A percentile compares a stretch with the other conserved stretches of the same genome.
phyloP scores from a whole-genome alignment of 129 eudicot species.

The Smallanthus sonchifolius region DNA sequence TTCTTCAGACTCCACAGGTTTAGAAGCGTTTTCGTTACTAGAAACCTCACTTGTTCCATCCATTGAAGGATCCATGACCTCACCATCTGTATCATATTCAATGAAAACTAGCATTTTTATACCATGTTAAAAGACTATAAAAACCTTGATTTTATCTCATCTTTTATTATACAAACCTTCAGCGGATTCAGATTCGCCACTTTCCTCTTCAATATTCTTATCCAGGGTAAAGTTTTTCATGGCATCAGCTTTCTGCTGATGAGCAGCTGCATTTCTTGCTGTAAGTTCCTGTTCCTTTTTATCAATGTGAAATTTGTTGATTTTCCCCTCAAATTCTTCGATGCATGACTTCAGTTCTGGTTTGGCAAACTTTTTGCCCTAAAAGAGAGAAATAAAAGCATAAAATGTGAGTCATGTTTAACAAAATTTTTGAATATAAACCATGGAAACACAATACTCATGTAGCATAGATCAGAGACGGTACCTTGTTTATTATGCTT shows the following conservation, averaged over 20 bases:
- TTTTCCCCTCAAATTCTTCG: slow-evolving; percentile 91
- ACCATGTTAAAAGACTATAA: not conserved
- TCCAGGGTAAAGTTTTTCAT: slow-evolving; percentile 40
- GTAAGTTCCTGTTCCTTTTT: slow-evolving; percentile 88
- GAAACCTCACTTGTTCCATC: slow-evolving; percentile 23
- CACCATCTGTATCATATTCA: slow-evolving; percentile 39
- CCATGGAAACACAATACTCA: not conserved
- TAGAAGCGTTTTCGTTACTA: slow-evolving; percentile 16
- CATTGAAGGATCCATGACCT: slow-evolving; percentile 40
- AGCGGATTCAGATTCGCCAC: slow-evolving; percentile 41
- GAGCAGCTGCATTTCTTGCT: slow-evolving; percentile 80
- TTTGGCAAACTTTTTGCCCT: slow-evolving; percentile 96
- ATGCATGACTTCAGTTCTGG: slow-evolving; percentile 72
- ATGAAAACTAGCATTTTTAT: not conserved
- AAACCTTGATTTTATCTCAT: not conserved
- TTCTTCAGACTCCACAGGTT: slow-evolving; percentile 30
- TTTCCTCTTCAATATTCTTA: slow-evolving; percentile 38
- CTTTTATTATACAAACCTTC: slow-evolving; percentile 48
- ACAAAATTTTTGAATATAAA: not conserved
- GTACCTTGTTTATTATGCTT: slow-evolving; percentile 82
- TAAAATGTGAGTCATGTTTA: not conserved
- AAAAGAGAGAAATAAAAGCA: slow-evolving; percentile 4
- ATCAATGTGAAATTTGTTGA: slow-evolving; percentile 62
- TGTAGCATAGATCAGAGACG: not conserved
- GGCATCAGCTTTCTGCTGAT: slow-evolving; percentile 60